These are phyloP conservation scores for Brachypodium distachyon DNA, from an alignment of 202 grass and related monocot species.

Conservation along the genomic window DNA sequence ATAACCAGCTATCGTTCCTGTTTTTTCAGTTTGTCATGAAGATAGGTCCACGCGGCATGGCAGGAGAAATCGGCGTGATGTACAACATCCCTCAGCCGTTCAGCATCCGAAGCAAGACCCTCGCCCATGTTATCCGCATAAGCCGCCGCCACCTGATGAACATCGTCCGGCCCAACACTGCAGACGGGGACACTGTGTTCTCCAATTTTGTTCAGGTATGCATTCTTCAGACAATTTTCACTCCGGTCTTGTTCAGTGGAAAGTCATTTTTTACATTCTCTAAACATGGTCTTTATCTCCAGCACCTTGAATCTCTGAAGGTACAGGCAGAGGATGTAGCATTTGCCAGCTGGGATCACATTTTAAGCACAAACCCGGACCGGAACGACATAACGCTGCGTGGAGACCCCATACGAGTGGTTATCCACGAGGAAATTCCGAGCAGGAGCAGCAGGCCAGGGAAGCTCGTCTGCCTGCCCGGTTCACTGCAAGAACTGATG, in stretches of 20 bases:
- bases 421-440: slow-evolving; percentile 11
- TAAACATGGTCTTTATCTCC: not conserved
- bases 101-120: slow-evolving; percentile 30
- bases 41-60: slow-evolving; percentile 31
- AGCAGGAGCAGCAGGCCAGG: not conserved
- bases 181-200: slow-evolving; percentile 15
- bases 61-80: slow-evolving; percentile 51
- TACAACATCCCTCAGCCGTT: slow-evolving; percentile 49
- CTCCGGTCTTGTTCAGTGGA: not conserved
- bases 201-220: slow-evolving; percentile 40
- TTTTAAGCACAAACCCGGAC: not conserved
- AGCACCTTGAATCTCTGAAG: slow-evolving; percentile 17
- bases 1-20: not conserved
- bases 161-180: slow-evolving; percentile 13
- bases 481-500: slow-evolving; percentile 41
- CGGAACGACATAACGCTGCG: too few species aligned
- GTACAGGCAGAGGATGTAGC: not conserved
- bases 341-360: not conserved
- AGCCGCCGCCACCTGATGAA: slow-evolving; percentile 19
- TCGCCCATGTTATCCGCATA: slow-evolving; percentile 37
- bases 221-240: not conserved
- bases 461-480: slow-evolving; percentile 32
- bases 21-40: slow-evolving; percentile 26
- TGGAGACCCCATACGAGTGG: not conserved
- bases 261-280: not conserved